phyloP scores from a whole-genome alignment of 768 basidiomycete species.

The Tylopilus sp. region DNA sequence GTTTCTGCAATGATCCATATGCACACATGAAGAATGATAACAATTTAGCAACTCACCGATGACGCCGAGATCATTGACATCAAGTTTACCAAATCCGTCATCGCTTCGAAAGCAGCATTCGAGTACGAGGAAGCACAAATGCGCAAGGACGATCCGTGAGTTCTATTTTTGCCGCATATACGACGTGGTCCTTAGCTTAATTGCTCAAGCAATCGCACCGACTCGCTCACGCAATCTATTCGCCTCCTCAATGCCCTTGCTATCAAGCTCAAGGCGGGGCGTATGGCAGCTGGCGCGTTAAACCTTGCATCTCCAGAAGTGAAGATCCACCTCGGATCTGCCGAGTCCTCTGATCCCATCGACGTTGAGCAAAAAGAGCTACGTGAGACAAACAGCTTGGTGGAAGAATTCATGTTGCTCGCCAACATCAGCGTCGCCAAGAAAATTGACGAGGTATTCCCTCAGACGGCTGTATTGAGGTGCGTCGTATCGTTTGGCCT shows the following conservation, averaged over 20 bases:
- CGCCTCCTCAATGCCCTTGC: constrained; percentile 87
- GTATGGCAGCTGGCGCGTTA: constrained; percentile 96
- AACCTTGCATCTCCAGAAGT: constrained; percentile 98
- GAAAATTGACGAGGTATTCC: constrained; percentile 92
- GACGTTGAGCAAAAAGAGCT: constrained; percentile 96
- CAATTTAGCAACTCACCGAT: constrained; percentile 75
- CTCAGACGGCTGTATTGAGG: constrained; percentile 92
- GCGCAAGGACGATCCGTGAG: constrained; percentile 88
- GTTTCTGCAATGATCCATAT: constrained; percentile 1
- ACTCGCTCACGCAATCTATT: constrained; percentile 81
- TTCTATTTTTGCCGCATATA: neutral
- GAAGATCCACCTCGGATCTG: constrained; percentile 90
- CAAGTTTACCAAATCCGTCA: constrained; percentile 93
- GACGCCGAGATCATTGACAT: constrained; percentile 89
- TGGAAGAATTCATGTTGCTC: constrained; percentile 99
- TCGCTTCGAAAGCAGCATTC: constrained; percentile 93
- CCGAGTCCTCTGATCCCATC: constrained; percentile 92
- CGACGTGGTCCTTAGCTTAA: neutral
- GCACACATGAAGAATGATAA: neutral
- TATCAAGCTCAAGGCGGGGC: constrained; percentile 72
- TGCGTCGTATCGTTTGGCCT: constrained; percentile 25
- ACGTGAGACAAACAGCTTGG: constrained; percentile 91
- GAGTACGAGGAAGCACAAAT: constrained; percentile 96
- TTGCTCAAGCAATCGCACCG: constrained; percentile 58
- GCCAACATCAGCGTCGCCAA: constrained; percentile 93